Base-by-base conservation (phyloP, 306 rosid genomes). In the Styphnolobium japonicum region DNA sequence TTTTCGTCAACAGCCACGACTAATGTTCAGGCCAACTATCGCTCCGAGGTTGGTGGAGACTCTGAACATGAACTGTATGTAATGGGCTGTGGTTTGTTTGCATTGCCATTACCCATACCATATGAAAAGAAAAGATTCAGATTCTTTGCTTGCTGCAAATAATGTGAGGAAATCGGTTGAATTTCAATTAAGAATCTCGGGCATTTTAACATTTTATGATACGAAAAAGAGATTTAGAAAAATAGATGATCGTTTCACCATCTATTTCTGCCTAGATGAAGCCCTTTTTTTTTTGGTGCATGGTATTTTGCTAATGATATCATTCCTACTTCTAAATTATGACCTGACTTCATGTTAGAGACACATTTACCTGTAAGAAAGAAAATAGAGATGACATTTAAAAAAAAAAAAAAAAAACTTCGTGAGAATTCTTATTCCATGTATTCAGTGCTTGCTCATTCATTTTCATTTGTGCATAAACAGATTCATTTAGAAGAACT, bases 401-500 rank as follows among this genome's bases (percentile, higher is more conserved):
- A n/a, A n/a, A n/a, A n/a, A n/a, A n/a, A n/a, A n/a, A n/a, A n/a
- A n/a, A n/a, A n/a, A n/a, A n/a, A n/a, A n/a, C n/a, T n/a, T 12
- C 25, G 69, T n/a, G 10, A 49, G 16, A 55, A 6, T 36, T 3
- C 21, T 33, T 21, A 48, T 3, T n/a, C 21, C n/a, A 48, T 52
- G 0, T 19, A 18, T 36, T 23, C 36, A 51, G 3, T 15, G 3
- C 37, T 81, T 73, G 48, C 11, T 42, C 51, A 40, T 55, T 34
- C 63, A 3, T 42, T 79, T 80, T 58, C 66, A 4, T 72, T 69
- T 67, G 16, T 71, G 72, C 65, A 42, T 73, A n/a, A 45, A 58
- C 87, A 95, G 99, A 85, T 95, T 75, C 86, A 48, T 61, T 29
- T 87, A 75, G 97, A 85, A 86, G 88, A 93, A 65, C 97, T 95